Percentiles rank a stretch among this genome's conserved stretches.
Conservation (phyloP, 768 basidiomycete species). For the Boletus reticulatus region DNA sequence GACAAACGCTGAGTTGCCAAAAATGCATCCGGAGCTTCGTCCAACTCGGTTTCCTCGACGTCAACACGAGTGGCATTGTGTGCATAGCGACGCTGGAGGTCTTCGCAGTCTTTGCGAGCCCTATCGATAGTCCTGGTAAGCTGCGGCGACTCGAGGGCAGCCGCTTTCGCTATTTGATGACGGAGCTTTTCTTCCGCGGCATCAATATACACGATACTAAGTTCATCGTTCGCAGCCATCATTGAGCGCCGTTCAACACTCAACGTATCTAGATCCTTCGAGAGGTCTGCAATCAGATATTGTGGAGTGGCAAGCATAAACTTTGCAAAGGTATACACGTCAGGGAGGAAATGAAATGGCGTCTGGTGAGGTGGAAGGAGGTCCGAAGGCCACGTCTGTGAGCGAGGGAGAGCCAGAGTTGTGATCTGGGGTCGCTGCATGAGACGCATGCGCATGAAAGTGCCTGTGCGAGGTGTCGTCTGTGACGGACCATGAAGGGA, state of each 20-base stretch:
- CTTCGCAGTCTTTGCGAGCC: slow-evolving; percentile 53
- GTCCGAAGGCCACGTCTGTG: slow-evolving; percentile 91
- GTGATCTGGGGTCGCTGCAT: slow-evolving; percentile 93
- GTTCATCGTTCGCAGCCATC: slow-evolving; percentile 64
- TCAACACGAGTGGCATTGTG: slow-evolving; percentile 15
- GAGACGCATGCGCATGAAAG: slow-evolving; percentile 77
- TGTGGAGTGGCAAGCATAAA: slow-evolving; percentile 96
- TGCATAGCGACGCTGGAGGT: slow-evolving; percentile 45
- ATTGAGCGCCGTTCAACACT: slow-evolving; percentile 66
- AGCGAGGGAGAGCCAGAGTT: slow-evolving; percentile 90
- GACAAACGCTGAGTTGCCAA: slow-evolving; percentile 42
- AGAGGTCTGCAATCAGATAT: slow-evolving; percentile 75
- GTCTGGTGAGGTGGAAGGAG: slow-evolving; percentile 88
- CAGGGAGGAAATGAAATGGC: slow-evolving; percentile 94
- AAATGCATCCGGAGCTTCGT: slow-evolving; percentile 59
- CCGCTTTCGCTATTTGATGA: slow-evolving; percentile 78
- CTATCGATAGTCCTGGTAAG: slow-evolving; percentile 66
- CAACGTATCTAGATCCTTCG: slow-evolving; percentile 70
- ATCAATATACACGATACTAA: slow-evolving; percentile 78
- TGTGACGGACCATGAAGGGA: slow-evolving; percentile 36
- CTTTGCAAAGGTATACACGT: slow-evolving; percentile 82
- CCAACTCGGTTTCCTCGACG: slow-evolving; percentile 4
- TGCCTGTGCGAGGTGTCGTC: slow-evolving; percentile 49
- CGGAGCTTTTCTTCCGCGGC: slow-evolving; percentile 72
- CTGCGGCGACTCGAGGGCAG: slow-evolving; percentile 67